Evolutionary conservation across 2,329 filamentous ascomycete species (phyloP).

Genomic region (Hortaea werneckii): DNA sequence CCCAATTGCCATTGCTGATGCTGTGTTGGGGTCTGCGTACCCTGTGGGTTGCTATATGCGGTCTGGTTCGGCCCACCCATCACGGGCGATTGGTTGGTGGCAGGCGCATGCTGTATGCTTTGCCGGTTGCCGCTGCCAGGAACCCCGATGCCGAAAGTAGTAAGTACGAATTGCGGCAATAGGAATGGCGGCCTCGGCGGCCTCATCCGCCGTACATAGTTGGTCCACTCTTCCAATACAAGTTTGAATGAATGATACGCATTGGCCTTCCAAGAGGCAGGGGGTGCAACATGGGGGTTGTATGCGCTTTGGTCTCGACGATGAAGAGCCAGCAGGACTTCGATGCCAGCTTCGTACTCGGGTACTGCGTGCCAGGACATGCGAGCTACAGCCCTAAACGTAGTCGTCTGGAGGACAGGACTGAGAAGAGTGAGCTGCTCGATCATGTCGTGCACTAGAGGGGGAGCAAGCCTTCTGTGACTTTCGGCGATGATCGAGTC

Average conservation of each 20-base stretch:
- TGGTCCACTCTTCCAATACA: not conserved
- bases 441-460: conserved; percentile 47
- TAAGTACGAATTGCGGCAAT: not conserved
- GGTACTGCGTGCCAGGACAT: not conserved
- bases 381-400: conserved; percentile 44
- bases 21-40: too few species aligned
- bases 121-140: too few species aligned
- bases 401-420: conserved; percentile 41
- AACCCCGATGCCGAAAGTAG: not conserved
- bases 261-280: not conserved
- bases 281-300: not conserved
- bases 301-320: not conserved
- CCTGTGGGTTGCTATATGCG: too few species aligned
- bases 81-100: too few species aligned
- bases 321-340: conserved; percentile 2
- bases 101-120: too few species aligned
- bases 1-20: too few species aligned
- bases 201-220: not conserved
- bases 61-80: too few species aligned
- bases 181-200: not conserved
- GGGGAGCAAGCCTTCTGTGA: conserved; percentile 37
- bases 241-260: not conserved
- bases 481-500: conserved; percentile 11
- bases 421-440: conserved; percentile 41
- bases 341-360: conserved; percentile 3